Evolutionary conservation across 2,329 filamentous ascomycete genomes (phyloP).

Genomic region (Penicillium aurantiogriseum): DNA sequence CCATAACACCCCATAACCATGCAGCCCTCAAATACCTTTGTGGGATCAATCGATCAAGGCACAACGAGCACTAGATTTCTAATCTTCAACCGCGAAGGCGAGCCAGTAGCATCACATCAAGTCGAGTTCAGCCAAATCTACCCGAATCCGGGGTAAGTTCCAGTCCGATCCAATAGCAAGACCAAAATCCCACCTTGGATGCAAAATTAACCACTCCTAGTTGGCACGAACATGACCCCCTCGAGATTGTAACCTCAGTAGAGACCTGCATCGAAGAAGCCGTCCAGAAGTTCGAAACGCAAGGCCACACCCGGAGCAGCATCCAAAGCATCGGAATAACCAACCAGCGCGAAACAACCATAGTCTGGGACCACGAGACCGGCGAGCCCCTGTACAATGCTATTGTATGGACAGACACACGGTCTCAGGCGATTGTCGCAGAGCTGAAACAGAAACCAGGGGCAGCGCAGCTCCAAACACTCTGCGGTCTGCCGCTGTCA

Average conservation of each 20-base stretch:
- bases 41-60: constrained; percentile 86
- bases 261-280: constrained; percentile 75
- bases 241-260: constrained; percentile 71
- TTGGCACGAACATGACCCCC: constrained; percentile 86
- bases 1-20: constrained; percentile 11
- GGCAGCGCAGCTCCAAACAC: constrained; percentile 64
- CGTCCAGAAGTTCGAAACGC: constrained; percentile 63
- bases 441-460: constrained; percentile 67
- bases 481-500: constrained; percentile 78
- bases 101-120: constrained; percentile 77
- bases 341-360: constrained; percentile 84
- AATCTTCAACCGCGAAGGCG: constrained; percentile 77
- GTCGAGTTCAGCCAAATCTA: constrained; percentile 83
- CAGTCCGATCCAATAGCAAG: background rate
- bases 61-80: constrained; percentile 86
- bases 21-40: constrained; percentile 51
- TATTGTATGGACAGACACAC: constrained; percentile 86
- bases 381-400: constrained; percentile 80
- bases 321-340: constrained; percentile 80
- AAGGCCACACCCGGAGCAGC: constrained; percentile 62
- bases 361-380: constrained; percentile 78
- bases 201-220: constrained; percentile 43
- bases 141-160: constrained; percentile 74
- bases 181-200: background rate
- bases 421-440: constrained; percentile 70